These are phyloP conservation scores for Globisporangium radiosum DNA, from an alignment of 352 stramenopile genomes.

Conservation along the genomic window DNA sequence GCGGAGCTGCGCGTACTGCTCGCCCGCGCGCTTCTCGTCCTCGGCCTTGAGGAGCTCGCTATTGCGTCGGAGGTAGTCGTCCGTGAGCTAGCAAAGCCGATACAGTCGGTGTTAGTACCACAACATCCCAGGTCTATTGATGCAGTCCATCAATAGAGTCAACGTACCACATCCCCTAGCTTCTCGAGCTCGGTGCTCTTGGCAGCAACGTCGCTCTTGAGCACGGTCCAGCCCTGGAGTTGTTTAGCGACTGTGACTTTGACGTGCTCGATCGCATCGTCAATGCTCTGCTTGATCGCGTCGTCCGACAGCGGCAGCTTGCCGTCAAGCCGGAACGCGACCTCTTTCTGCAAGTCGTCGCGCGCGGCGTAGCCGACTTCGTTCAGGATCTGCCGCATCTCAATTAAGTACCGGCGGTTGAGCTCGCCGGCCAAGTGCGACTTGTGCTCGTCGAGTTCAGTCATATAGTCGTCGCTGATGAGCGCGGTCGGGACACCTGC, in stretches of 20 bases:
- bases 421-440: conserved; percentile 52
- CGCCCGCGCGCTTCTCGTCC: conserved; percentile 43
- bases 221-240: conserved; percentile 67
- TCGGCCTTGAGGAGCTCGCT: conserved; percentile 51
- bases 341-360: conserved; percentile 58
- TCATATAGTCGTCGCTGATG: conserved; percentile 33
- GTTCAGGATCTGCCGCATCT: conserved; percentile 71
- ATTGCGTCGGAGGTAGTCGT: conserved; percentile 67
- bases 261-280: conserved; percentile 45
- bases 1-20: conserved; percentile 56
- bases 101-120: neutral
- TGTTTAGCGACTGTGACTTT: conserved; percentile 43
- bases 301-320: conserved; percentile 61
- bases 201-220: conserved; percentile 48
- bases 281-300: conserved; percentile 54
- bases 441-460: conserved; percentile 64
- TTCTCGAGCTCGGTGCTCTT: conserved; percentile 71
- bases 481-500: conserved; percentile 23
- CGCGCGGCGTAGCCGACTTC: conserved; percentile 55
- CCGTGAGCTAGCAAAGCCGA: conserved; percentile 31
- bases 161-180: conserved; percentile 64
- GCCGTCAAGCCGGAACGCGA: conserved; percentile 50
- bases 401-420: conserved; percentile 68
- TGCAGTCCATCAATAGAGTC: neutral
- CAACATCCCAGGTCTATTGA: neutral